Base-by-base conservation (phyloP, 2,329 filamentous ascomycete species). In the Ophiosphaerella korrae region DNA sequence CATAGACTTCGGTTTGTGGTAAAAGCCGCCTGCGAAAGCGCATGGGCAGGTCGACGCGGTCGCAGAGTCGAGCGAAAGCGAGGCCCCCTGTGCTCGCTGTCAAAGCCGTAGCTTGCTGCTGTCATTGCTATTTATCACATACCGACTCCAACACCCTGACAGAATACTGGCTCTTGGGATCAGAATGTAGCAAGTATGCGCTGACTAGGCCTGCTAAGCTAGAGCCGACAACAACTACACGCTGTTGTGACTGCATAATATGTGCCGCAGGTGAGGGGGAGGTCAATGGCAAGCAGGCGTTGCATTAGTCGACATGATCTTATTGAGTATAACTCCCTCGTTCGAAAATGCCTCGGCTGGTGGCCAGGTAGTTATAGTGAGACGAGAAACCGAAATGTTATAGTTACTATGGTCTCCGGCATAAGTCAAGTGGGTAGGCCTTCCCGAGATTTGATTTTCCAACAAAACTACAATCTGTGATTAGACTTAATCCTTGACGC, bases 1-100 rank as follows among this genome's bases (percentile, higher is more conserved):
- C 78, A 87, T 81, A 23, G 75, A 73, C 54, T 76, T 77, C 42
- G 86, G 68, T 53, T 84, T 82, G 40, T 69, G 64, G 60, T 86
- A 85, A 66, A 82, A 86, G 16, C 78, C 77, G 8, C 72, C 76
- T 12, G 77, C 77, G 53, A 82, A 80, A 6, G 76, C 77, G 77
- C 80, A 82, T 82, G 31, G 80, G 80, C 35, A 82, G 63, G 64
- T 82, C 79, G 34, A 79, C 67, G 53, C 77, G 74, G 43, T 70
- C 64, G 75, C 77, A 11, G 77, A 74, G 52, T 78, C 76, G 34
- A 81, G 67, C 7, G 78, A 80, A 12, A 78, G 63, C 21, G 70
- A 63, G 41, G 72, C 60, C 58, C 76, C 75, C 78, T 80, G 36
- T 21, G 18, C 18, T 21, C n/a, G 6, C 11, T 37, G 41, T 57